A percentile compares a stretch with the other conserved stretches of the same genome.
Evolutionary conservation across 805 yeast species (phyloP).

Genomic region (Teunomyces stri): DNA sequence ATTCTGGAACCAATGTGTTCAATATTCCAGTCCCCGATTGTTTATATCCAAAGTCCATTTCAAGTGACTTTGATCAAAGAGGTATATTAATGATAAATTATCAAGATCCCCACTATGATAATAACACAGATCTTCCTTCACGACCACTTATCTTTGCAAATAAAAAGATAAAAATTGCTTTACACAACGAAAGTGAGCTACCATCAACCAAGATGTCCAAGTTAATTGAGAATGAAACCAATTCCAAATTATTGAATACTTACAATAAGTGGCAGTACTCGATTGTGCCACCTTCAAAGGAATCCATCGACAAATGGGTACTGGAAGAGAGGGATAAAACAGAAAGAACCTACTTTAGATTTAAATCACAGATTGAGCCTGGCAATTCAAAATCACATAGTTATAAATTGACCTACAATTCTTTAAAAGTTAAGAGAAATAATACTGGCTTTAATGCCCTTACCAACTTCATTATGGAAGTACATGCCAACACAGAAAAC

Average conservation of each 20-base stretch:
- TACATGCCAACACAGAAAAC: slow-evolving; percentile 59
- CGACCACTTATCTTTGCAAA: slow-evolving; percentile 68
- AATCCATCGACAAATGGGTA: slow-evolving; percentile 36
- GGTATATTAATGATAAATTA: slow-evolving; percentile 55
- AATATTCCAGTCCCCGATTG: slow-evolving; percentile 21
- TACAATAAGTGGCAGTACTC: slow-evolving; percentile 45
- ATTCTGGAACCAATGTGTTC: slow-evolving; percentile 10
- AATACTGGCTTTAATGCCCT: slow-evolving; percentile 46
- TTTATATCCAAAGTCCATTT: slow-evolving; percentile 14
- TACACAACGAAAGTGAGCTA: slow-evolving; percentile 24
- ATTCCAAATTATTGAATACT: background rate
- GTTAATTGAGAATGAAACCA: slow-evolving; percentile 2
- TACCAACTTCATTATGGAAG: slow-evolving; percentile 62
- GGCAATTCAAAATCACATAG: slow-evolving; percentile 41
- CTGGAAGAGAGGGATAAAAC: slow-evolving; percentile 12
- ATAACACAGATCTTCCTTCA: slow-evolving; percentile 49
- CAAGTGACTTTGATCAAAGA: slow-evolving; percentile 35
- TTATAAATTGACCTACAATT: slow-evolving; percentile 37
- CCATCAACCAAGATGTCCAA: slow-evolving; percentile 7
- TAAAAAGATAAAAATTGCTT: slow-evolving; percentile 49
- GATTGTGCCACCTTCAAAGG: slow-evolving; percentile 46
- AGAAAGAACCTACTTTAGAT: slow-evolving; percentile 12
- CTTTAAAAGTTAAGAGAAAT: slow-evolving; percentile 29
- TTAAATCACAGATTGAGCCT: slow-evolving; percentile 52
- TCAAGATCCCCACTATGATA: slow-evolving; percentile 61